phyloP scores from a whole-genome alignment of 257 asterid species.

The Plectranthus barbatus region DNA sequence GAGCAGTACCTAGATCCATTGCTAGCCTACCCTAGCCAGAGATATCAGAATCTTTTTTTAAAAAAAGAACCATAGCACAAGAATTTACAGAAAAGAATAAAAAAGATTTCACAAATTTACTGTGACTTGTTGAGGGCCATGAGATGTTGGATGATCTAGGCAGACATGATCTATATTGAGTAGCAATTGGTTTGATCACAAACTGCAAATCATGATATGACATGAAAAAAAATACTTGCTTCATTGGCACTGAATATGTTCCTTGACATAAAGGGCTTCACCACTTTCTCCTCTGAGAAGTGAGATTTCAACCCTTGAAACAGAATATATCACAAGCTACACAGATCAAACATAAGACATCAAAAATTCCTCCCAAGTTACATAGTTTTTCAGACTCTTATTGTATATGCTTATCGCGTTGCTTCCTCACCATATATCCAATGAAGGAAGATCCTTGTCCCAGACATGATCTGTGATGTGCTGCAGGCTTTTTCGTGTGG shows the following conservation, averaged over 20 bases:
- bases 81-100: not conserved
- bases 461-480: conserved; percentile 14
- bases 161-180: not conserved
- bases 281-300: conserved; percentile 13
- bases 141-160: not conserved
- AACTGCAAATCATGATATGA: conserved; percentile 8
- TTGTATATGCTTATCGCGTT: not conserved
- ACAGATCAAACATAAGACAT: not conserved
- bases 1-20: too few species aligned
- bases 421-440: not conserved
- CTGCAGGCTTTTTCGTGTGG: conserved; percentile 3
- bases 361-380: not conserved
- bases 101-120: not conserved
- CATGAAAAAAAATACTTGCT: not conserved
- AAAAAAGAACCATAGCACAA: not conserved
- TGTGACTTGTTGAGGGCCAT: not conserved
- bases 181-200: conserved; percentile 2
- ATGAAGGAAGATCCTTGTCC: conserved; percentile 12
- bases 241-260: conserved; percentile 31
- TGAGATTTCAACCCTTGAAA: conserved; percentile 18
- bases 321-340: conserved; percentile 8
- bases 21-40: not conserved
- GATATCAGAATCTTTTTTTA: not conserved
- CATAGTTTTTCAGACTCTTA: not conserved
- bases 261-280: conserved; percentile 19